Base-by-base conservation (phyloP, 164 flowering plant genomes). In the Hamamelis virginiana region DNA sequence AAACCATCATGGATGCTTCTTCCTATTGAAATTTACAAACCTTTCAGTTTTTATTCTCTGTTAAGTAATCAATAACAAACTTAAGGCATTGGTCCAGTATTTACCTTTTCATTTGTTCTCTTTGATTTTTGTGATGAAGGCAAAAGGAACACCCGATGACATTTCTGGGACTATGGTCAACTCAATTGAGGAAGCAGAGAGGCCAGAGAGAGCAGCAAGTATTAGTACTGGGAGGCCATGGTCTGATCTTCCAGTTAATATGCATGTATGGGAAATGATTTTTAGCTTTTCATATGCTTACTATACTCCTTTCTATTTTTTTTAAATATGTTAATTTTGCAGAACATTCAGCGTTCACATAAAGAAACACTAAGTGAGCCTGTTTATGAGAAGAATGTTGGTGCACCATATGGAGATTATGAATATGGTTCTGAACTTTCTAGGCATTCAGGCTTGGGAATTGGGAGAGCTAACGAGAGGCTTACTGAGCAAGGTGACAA, bases 371-470 rank as follows among this genome's bases (percentile, higher is more conserved):
- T 66, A 57, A 72, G 58, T 72, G 93, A 85, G 41, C 41, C 41
- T 33, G 41, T 33, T 68, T 82, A 51, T 69, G 86, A 81, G 66
- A 91, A 86, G 76, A 84, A 51, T 25, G 62, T 70, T 16, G 69
- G 76, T 71, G 60, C 77, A 15, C 69, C 74, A 46, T 84, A 77
- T 79, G 85, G 79, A 23, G 90, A 85, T 61, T 70, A 79, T 75
- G 89, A 82, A 6, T 82, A 72, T 78, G 82, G 74, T 74, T 74
- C 88, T 66, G 89, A 81, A 73, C 48, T 81, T 74, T 74, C 88
- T 38, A 81, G 78, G 70, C 77, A 28, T 65, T 69, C 86, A 72
- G 83, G 77, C 27, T 41, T 74, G 44, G 89, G 79, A 63, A 57
- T 61, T 61, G 83, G 80, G 64, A 86, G 82, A 76, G 67, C 59